Evolutionary conservation across 1,284 basidiomycete species (phyloP), one percentile per base, ranked within the genome.

Genomic region (Austroboletus rostrupii): DNA sequence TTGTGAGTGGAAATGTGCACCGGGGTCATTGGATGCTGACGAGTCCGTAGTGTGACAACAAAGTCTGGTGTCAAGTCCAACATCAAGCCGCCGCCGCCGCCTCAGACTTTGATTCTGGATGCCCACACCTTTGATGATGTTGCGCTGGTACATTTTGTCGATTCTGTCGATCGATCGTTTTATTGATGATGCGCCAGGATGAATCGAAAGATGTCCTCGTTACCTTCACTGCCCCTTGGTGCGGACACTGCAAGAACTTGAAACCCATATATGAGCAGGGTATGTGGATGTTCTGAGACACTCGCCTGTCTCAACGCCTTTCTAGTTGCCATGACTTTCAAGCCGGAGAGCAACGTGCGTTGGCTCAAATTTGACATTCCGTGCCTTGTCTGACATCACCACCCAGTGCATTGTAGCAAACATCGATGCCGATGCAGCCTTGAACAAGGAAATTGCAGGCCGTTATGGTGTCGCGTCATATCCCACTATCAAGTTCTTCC

Each of bases 401-500:
- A 6, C 43, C 7, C 57, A 91, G 83, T 92, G 90, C 64, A 70
- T 96, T 50, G 80, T 98, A 48, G 94, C 92, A 26, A 92, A 96
- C 68, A 75, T 97, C 58, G 86, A 99, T 70, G 93, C 89, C 26
- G 93, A 98, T 66, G 87, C 88, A 46, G 78, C 83, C 53, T 75
- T 77, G 61, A 96, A 97, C 78, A 79, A 80, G 60, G 80, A 78
- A 23, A 71, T 97, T 50, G 85, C 87, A n/a, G 60, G 70, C 43
- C 80, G 82, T 61, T 94, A 92, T 65, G 87, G 77, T 13, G 78
- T 97, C 53, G 67, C 71, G 36, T 80, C 83, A 53, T 90, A 81
- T 83, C 96, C 96, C 0, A 98, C 94, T 16, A 83, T 99, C 75
- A 94, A 91, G 70, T 97, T 96, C 78, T 97, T 95, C 84, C 79